A percentile compares a stretch with the other conserved stretches of the same genome.
These are phyloP conservation scores for Sphagnum tenellum DNA, from an alignment of 225 moss, liverwort and hornwort genomes.

Conservation along the genomic window DNA sequence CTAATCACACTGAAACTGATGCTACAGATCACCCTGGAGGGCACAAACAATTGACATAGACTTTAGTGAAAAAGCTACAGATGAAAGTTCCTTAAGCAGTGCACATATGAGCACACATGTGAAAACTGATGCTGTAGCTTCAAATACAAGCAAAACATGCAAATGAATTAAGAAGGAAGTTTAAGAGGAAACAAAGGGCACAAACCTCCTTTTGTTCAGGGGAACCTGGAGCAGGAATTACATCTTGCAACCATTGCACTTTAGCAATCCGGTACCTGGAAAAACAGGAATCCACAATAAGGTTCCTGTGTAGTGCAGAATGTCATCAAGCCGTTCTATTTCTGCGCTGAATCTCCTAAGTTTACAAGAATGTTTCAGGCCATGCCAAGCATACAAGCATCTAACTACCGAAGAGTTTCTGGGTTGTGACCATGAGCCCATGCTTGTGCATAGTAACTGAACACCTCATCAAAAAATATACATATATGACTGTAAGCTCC, in stretches of 20 bases:
- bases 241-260: constrained; percentile 82
- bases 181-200: not conserved
- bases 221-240: constrained; percentile 40
- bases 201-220: constrained; percentile 56
- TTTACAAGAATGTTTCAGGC: too few species aligned
- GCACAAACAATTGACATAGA: not conserved
- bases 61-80: not conserved
- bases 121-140: not conserved
- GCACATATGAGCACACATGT: not conserved
- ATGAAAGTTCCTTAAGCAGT: not conserved
- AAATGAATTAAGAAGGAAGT: not conserved
- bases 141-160: not conserved
- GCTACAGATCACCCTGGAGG: not conserved
- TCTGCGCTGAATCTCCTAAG: too few species aligned
- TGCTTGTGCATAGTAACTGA: too few species aligned
- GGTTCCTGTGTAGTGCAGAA: too few species aligned
- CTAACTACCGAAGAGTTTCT: too few species aligned
- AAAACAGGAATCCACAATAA: not conserved
- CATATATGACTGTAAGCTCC: too few species aligned
- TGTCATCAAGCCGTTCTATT: too few species aligned
- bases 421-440: too few species aligned
- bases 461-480: too few species aligned
- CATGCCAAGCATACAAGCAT: too few species aligned
- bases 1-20: not conserved
- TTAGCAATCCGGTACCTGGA: constrained; percentile 77